phyloP scores from a whole-genome alignment of 2,329 filamentous ascomycete genomes.

The Davidsoniella neocaledoniae region DNA sequence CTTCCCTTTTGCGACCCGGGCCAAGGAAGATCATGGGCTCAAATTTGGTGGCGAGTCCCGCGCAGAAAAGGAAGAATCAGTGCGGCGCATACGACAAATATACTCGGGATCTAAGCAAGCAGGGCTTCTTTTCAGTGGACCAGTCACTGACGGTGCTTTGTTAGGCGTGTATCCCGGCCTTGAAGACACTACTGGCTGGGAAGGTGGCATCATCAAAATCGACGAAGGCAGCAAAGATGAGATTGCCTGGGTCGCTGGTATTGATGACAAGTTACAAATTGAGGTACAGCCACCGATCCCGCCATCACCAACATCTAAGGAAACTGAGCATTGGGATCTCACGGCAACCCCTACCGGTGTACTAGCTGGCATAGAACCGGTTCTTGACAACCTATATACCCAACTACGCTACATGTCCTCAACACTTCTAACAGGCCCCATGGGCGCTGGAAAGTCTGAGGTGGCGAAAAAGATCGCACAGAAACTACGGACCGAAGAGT shows the following conservation, averaged over 20 bases:
- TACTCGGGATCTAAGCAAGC: constrained; percentile 35
- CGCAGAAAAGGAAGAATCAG: constrained; percentile 61
- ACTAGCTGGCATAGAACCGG: constrained; percentile 69
- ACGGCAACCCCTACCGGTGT: constrained; percentile 37
- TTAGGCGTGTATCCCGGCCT: constrained; percentile 41
- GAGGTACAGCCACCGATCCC: constrained; percentile 62
- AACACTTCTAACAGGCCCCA: constrained; percentile 70
- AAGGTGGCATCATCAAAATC: constrained; percentile 70
- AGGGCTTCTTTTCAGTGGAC: constrained; percentile 51
- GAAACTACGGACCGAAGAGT: constrained; percentile 49
- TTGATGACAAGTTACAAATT: constrained; percentile 55
- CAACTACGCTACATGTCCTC: constrained; percentile 77
- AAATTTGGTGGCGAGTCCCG: constrained; percentile 82
- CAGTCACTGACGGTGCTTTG: constrained; percentile 77
- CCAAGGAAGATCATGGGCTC: constrained; percentile 46
- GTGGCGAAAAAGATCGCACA: constrained; percentile 63
- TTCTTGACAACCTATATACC: constrained; percentile 54
- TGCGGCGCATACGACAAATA: constrained; percentile 52
- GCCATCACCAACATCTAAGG: constrained; percentile 39
- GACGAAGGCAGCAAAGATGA: constrained; percentile 35
- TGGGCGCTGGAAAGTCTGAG: constrained; percentile 80
- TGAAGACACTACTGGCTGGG: constrained; percentile 47
- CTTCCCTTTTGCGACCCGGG: constrained; percentile 53
- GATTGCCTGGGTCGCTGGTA: constrained; percentile 56
- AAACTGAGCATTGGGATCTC: constrained; percentile 32